These are phyloP conservation scores for Aspergillus tamarii DNA, from an alignment of 2,329 filamentous ascomycete species.

Conservation along the genomic window DNA sequence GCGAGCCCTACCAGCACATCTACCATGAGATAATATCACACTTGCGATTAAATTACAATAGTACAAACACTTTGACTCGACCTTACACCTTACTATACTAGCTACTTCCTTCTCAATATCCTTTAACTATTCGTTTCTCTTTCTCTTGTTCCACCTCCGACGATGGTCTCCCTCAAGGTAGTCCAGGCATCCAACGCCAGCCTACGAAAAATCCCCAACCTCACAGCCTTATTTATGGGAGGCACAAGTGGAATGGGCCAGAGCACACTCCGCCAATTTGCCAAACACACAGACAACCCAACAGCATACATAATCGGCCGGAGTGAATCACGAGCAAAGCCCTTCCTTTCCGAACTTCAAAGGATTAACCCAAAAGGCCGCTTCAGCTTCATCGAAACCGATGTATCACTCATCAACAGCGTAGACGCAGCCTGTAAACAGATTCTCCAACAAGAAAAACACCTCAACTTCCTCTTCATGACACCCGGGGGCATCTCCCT, in stretches of 20 bases:
- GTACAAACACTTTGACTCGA: too few species aligned
- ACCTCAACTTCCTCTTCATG: constrained; percentile 33
- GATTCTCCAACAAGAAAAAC: constrained; percentile 39
- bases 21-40: not conserved
- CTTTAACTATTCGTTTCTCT: too few species aligned
- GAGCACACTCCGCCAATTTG: constrained; percentile 52
- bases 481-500: constrained; percentile 25
- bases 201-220: constrained; percentile 29
- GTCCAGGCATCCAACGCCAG: constrained; percentile 45
- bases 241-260: constrained; percentile 61
- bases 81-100: too few species aligned
- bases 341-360: constrained; percentile 48
- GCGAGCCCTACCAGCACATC: not conserved
- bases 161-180: constrained; percentile 32
- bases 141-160: too few species aligned
- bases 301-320: constrained; percentile 59
- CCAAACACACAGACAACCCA: constrained; percentile 44
- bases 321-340: constrained; percentile 35
- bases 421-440: constrained; percentile 54
- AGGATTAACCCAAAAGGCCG: constrained; percentile 48
- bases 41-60: too few species aligned
- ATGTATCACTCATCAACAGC: constrained; percentile 55
- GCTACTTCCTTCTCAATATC: too few species aligned
- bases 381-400: constrained; percentile 53
- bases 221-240: constrained; percentile 56